Evolutionary conservation across 305 asterid species (phyloP), one percentile per base, ranked within the genome.

Genomic region (Fraxinus dipetala): DNA sequence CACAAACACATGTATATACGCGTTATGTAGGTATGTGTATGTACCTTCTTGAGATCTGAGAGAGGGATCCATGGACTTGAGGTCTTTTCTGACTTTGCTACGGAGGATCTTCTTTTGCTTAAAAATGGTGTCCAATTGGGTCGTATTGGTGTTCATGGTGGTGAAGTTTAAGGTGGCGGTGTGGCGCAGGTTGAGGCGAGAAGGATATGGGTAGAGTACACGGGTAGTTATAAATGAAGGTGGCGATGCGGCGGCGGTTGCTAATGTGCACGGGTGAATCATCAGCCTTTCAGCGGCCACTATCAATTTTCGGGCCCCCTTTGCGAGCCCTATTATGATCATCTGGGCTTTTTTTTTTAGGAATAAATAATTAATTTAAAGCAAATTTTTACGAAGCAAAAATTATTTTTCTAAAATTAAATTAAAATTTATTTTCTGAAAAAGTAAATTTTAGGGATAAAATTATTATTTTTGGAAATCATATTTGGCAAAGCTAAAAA

Each of bases 11-110:
- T 69, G 76, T 48, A 79, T 45, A 31, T 63, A 80, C 45, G 30
- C 31, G 38, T 43, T 56, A 18, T 18, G 13, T 18, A 56, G 26
- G 28, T 56, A 2, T 6, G 73, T 67, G 16, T 63, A 24, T 28
- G 18, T 70, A 88, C 92, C 90, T 87, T 89, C 85, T 81, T 82
- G 92, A 85, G 93, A 90, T 90, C 98, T 91, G 86, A 88, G 87
- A 6, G 45, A 70, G 61, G 93, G 87, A 83, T 91, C 97, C 98
- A 95, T 94, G 70, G 92, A 86, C 90, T 85, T 93, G 89, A 96
- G 97, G 8, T 91, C 94, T 75, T 90, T 93, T 59, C 85, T 91
- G 77, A 96, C 90, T 89, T 87, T 91, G 77, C 91, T 72, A 1
- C 97, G 95, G 38, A 96, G 89, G 59, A 79, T 78, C 85, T 91